Evolutionary conservation across 495 filamentous ascomycete genomes (phyloP), one percentile per base, ranked within the genome.

Genomic region (Penicillium psychrofluorescens): DNA sequence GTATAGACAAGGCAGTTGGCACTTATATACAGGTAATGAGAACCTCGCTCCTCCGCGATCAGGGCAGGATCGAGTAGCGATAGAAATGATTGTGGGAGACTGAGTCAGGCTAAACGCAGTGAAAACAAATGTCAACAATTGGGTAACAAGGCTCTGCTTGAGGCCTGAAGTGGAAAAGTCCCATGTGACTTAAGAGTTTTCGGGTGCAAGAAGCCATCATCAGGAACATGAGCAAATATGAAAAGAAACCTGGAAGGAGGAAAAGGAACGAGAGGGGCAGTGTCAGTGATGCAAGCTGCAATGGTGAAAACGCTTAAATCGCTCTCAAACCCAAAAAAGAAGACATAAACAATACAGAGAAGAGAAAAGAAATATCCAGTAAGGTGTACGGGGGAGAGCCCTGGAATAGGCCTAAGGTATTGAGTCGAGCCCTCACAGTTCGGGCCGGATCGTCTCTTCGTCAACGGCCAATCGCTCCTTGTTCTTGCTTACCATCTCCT

Each of bases 401-500:
- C 4, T 22, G 22, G 4, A 2, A 22, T 22, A 4, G 22, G 22
- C 22, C 22, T 4, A 4, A 22, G 4, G 22, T 4, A 4, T 22
- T 22, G 22, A 22, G 22, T 10, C 32, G 10, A 34, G 13, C 16
- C 9, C 11, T 51, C 43, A 61, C 8, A 57, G 40, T 42, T 59
- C 56, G 16, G 54, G 42, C 5, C 41, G 48, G 38, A 45, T 22
- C 36, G 46, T 46, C 22, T 55, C 46, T 3, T 48, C 48, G 10
- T 50, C 31, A 28, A 31, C 38, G 10, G 44, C 33, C 14, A 11
- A 38, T 29, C 56, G 49, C 0, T 40, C 45, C 59, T 73, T 77
- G 50, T 72, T 80, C 55, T 74, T 72, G 35, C 73, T 76, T 45
- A 95, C 68, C 36, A 86, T 82, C 35, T 69, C 70, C 59, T 91